Conservation (phyloP, 1,139 yeast species). For the Debaryomyces singareniensis region DNA sequence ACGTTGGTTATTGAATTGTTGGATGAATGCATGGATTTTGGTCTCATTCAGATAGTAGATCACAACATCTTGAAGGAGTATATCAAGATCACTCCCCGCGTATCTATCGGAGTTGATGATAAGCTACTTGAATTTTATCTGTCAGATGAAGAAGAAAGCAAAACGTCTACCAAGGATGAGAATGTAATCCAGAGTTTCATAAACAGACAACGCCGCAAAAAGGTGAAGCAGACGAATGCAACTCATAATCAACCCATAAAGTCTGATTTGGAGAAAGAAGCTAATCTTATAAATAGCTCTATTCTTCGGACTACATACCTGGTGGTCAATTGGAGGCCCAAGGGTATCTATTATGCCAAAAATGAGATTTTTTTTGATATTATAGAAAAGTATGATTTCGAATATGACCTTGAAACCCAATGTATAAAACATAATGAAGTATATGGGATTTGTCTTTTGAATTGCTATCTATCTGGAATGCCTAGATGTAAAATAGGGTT, state of each 20-base stretch:
- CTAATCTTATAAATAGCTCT: conserved; percentile 47
- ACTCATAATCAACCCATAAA: conserved; percentile 37
- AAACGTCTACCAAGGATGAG: conserved; percentile 1
- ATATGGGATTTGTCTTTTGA: conserved; percentile 30
- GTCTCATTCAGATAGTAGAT: conserved; percentile 38
- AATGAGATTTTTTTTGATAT: conserved; percentile 42
- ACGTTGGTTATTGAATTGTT: conserved; percentile 35
- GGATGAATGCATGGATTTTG: conserved; percentile 44
- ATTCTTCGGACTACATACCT: conserved; percentile 41
- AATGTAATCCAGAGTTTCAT: not conserved
- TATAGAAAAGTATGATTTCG: conserved; percentile 35
- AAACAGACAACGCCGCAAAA: not conserved
- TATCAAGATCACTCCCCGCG: conserved; percentile 34
- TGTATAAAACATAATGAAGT: conserved; percentile 29
- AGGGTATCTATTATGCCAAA: conserved; percentile 41
- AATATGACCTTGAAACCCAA: conserved; percentile 27
- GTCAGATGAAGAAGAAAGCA: conserved; percentile 12
- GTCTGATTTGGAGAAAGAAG: conserved; percentile 22
- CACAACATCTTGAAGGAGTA: conserved; percentile 39
- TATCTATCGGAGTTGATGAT: conserved; percentile 14
- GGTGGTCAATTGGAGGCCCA: conserved; percentile 43
- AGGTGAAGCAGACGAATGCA: conserved; percentile 14
- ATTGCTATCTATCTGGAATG: conserved; percentile 43
- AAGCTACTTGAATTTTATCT: conserved; percentile 8
- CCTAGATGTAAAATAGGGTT: conserved; percentile 40